Percentiles rank a stretch among this genome's conserved stretches.
phyloP scores from a whole-genome alignment of 176 grass and related monocot genomes.

The Carex cristatella region DNA sequence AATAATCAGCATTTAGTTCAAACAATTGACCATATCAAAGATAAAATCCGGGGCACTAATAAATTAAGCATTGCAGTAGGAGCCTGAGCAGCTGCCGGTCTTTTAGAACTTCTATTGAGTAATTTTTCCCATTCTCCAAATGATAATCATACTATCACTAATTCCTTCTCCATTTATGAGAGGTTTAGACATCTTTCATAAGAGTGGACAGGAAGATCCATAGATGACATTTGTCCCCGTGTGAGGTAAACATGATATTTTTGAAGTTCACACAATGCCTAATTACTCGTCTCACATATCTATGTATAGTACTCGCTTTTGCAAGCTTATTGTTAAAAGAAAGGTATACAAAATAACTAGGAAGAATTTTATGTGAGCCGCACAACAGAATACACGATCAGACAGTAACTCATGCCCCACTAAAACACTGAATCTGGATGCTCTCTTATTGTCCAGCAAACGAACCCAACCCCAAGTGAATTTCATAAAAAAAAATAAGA shows the following conservation, averaged over 20 bases:
- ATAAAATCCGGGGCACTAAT: neutral
- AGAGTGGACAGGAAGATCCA: neutral
- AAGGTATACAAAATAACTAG: neutral
- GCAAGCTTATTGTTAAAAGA: neutral
- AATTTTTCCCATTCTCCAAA: neutral
- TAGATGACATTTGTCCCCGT: neutral
- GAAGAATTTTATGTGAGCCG: neutral
- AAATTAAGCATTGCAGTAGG: neutral
- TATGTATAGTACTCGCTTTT: neutral
- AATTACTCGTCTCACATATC: neutral
- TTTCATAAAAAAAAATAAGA: conserved; percentile 1
- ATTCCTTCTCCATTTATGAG: neutral
- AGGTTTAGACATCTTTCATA: neutral
- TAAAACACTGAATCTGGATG: neutral
- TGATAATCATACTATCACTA: neutral
- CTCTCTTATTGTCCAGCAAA: neutral
- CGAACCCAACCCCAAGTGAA: neutral
- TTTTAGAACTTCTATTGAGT: neutral
- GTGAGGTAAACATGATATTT: neutral
- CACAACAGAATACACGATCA: neutral
- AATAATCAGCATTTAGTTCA: neutral
- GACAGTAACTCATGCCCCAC: neutral
- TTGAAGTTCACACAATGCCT: neutral
- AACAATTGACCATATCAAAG: neutral
- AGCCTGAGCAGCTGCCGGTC: neutral